These are phyloP conservation scores for Aspergillus puulaauensis DNA, from an alignment of 2,329 filamentous ascomycete genomes.

Conservation along the genomic window DNA sequence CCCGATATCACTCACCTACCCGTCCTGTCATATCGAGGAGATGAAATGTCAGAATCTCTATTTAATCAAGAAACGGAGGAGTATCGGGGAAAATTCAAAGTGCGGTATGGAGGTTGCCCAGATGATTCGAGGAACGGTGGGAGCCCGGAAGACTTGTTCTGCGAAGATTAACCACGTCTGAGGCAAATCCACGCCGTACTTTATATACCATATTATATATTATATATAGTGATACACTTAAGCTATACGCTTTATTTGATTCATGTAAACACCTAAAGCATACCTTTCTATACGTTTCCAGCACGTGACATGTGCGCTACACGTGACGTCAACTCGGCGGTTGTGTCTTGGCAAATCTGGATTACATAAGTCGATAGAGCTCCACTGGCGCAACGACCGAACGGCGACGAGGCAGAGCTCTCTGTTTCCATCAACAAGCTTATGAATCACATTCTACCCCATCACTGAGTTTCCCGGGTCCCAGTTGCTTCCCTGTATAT, in stretches of 20 bases:
- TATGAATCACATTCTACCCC: slow-evolving; percentile 19
- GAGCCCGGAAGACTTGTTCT: slow-evolving; percentile 65
- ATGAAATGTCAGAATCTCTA: slow-evolving; percentile 34
- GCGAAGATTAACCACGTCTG: slow-evolving; percentile 37
- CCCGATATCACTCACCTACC: slow-evolving; percentile 54
- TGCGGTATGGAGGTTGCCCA: slow-evolving; percentile 66
- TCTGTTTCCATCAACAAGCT: slow-evolving; percentile 28
- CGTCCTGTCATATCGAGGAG: slow-evolving; percentile 65
- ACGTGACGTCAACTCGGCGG: slow-evolving; percentile 1
- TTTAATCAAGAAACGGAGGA: slow-evolving; percentile 45
- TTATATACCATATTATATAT: not conserved
- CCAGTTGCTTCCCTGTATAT: slow-evolving; percentile 9
- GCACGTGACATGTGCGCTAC: not conserved
- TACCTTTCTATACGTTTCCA: not conserved
- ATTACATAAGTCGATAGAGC: slow-evolving; percentile 28
- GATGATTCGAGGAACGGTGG: slow-evolving; percentile 33
- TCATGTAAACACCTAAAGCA: not conserved
- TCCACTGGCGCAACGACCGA: slow-evolving; percentile 28
- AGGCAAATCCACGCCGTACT: not conserved
- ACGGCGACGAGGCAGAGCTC: slow-evolving; percentile 24
- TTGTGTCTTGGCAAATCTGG: slow-evolving; percentile 14
- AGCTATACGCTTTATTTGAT: not conserved
- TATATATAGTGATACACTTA: not conserved
- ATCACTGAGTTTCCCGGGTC: slow-evolving; percentile 19
- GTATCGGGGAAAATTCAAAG: slow-evolving; percentile 61